Base-by-base conservation (phyloP, 2,329 filamentous ascomycete species). In the Capronia epimyces region DNA sequence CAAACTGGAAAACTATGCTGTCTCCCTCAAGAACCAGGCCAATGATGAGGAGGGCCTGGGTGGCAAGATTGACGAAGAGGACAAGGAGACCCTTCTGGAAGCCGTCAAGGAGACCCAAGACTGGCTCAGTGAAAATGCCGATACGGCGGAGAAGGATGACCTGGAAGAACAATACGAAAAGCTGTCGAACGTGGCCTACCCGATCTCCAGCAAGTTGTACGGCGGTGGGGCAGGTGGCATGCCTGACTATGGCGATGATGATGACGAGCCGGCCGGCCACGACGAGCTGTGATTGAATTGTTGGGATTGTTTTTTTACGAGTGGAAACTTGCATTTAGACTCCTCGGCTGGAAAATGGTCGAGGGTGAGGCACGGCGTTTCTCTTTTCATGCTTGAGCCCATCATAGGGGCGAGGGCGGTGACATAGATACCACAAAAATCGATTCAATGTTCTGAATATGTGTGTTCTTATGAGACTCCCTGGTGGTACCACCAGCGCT, bases 161-260 rank as follows among this genome's bases (percentile, higher is more conserved):
- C 96, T 97, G 65, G 90, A 96, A 74, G 93, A 98, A 82, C 91
- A 97, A 80, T 95, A 94, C 80, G 91, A 98, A 86, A 96, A 96
- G 82, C 82, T 98, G 63, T 94, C 87, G 65, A 86, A 87, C 71
- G 87, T 96, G 60, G 93, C 93, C 48, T 96, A 97, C 78, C 93
- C 93, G 63, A 98, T 98, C 76, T 98, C 93, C 65, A 95, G 88
- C 78, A 98, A 98, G 83, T 81, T 96, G 66, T 96, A 96, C 79
- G 75, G 77, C 63, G 77, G 79, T 65, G 82, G 81, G 64, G 84
- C 79, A 60, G 84, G 79, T 61, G 82, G 78, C 58, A 71, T 70
- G 67, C 67, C 70, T 46, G 80, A 78, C 65, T 82, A 76, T 53
- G 76, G 77, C 62, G 80, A 76, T 52, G 78, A 74, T 57, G 85